Evolutionary conservation across 768 basidiomycete species (phyloP).

Genomic region (Sarcodon aspratus): DNA sequence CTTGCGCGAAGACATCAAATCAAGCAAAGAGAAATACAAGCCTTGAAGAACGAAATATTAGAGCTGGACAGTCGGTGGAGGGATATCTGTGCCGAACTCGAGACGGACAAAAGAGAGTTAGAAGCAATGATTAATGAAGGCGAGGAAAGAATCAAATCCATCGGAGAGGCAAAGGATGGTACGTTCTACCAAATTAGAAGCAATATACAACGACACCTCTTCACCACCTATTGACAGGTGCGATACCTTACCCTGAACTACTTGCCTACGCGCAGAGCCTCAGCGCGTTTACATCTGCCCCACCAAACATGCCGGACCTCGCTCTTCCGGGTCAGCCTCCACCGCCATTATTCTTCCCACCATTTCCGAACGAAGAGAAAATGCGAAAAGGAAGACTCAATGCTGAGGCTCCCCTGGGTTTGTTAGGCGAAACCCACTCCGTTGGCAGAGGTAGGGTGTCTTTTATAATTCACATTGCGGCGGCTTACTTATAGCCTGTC

Average conservation of each 20-base stretch:
- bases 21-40: conserved; percentile 64
- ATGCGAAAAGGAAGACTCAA: conserved; percentile 78
- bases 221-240: conserved; percentile 27
- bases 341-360: conserved; percentile 76
- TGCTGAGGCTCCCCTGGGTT: conserved; percentile 67
- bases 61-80: conserved; percentile 59
- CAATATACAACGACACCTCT: neutral
- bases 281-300: conserved; percentile 79
- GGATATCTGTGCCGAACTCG: conserved; percentile 52
- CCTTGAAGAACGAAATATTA: conserved; percentile 58
- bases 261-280: conserved; percentile 79
- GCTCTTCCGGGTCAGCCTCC: conserved; percentile 60
- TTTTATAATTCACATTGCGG: conserved; percentile 1
- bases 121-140: conserved; percentile 65
- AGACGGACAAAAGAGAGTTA: conserved; percentile 54
- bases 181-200: conserved; percentile 5
- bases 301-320: conserved; percentile 77
- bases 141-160: conserved; percentile 58
- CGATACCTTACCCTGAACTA: conserved; percentile 75
- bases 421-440: conserved; percentile 71
- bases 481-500: conserved; percentile 12
- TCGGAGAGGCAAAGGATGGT: conserved; percentile 68
- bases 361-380: conserved; percentile 87
- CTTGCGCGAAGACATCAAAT: conserved; percentile 63
- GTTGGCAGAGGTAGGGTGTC: conserved; percentile 57